Evolutionary conservation across 1,139 yeast genomes (phyloP).

Genomic region (Hemisphaericaspora lyxosophila): DNA sequence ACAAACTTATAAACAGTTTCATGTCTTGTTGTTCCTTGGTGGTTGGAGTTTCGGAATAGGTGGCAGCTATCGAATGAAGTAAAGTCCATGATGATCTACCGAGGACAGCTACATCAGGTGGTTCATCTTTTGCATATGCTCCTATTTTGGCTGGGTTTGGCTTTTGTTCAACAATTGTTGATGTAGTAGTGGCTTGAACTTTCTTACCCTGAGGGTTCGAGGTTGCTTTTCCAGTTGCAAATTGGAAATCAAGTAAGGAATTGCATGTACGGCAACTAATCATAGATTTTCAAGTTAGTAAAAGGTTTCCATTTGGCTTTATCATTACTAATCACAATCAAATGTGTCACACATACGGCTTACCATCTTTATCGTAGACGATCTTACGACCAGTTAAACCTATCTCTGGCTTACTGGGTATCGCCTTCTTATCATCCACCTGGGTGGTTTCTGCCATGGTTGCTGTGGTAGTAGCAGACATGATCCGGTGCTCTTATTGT

Average conservation of each 20-base stretch:
- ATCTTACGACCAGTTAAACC: conserved; percentile 70
- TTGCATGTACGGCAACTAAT: conserved; percentile 81
- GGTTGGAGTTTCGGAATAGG: conserved; percentile 73
- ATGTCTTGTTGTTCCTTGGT: conserved; percentile 66
- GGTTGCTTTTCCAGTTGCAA: conserved; percentile 42
- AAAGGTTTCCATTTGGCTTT: too few species aligned
- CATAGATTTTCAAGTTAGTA: conserved; percentile 17
- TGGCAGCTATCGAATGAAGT: conserved; percentile 86
- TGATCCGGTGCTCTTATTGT: too few species aligned
- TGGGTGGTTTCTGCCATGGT: neutral
- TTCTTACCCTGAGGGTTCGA: conserved; percentile 4
- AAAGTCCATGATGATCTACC: conserved; percentile 94
- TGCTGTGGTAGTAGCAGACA: conserved; percentile 1
- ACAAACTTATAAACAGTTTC: conserved; percentile 64
- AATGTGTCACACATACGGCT: conserved; percentile 60
- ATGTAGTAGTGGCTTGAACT: conserved; percentile 11
- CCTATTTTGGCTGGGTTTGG: conserved; percentile 12
- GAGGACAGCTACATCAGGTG: conserved; percentile 80
- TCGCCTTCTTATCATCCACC: neutral
- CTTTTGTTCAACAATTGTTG: conserved; percentile 15
- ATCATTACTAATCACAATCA: too few species aligned
- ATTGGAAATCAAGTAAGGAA: conserved; percentile 69
- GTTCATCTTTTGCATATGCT: conserved; percentile 55
- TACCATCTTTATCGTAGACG: conserved; percentile 82
- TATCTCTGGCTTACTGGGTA: conserved; percentile 31